A percentile compares a stretch with the other conserved stretches of the same genome.
These are phyloP conservation scores for Phylloporus sp. DNA, from an alignment of 1,284 basidiomycete species.

Conservation along the genomic window DNA sequence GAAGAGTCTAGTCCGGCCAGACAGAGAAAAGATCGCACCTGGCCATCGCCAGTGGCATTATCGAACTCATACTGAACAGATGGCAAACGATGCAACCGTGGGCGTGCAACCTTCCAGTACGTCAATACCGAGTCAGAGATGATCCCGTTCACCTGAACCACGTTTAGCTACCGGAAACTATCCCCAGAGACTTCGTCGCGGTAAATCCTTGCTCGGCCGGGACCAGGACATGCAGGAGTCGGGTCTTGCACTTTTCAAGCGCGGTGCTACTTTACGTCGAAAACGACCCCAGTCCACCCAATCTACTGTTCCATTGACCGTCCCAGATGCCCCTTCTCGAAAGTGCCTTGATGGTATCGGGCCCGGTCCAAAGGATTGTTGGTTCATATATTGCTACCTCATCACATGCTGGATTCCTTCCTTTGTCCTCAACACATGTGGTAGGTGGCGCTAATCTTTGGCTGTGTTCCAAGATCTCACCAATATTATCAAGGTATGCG, in stretches of 20 bases:
- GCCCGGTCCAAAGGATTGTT: constrained; percentile 89
- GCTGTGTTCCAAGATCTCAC: constrained; percentile 10
- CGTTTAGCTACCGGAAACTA: constrained; percentile 80
- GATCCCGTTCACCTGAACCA: constrained; percentile 10
- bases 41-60: constrained; percentile 97
- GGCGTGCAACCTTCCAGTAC: constrained; percentile 81
- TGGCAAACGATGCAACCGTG: constrained; percentile 70
- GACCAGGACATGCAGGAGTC: constrained; percentile 90
- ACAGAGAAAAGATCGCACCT: constrained; percentile 96
- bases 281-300: constrained; percentile 58
- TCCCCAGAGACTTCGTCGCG: constrained; percentile 77
- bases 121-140: constrained; percentile 38
- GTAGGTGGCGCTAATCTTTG: constrained; percentile 45
- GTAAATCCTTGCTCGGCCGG: constrained; percentile 84
- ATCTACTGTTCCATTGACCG: constrained; percentile 39
- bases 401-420: constrained; percentile 86
- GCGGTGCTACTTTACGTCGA: constrained; percentile 75
- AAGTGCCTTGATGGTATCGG: constrained; percentile 73
- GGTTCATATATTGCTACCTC: constrained; percentile 96
- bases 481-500: constrained; percentile 67
- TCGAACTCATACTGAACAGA: constrained; percentile 84
- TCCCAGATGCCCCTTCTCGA: constrained; percentile 47
- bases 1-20: constrained; percentile 93
- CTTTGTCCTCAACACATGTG: constrained; percentile 68
- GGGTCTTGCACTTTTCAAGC: constrained; percentile 85